These are phyloP conservation scores for Triglochin maritima DNA, from an alignment of 106 monocot species.

Conservation along the genomic window DNA sequence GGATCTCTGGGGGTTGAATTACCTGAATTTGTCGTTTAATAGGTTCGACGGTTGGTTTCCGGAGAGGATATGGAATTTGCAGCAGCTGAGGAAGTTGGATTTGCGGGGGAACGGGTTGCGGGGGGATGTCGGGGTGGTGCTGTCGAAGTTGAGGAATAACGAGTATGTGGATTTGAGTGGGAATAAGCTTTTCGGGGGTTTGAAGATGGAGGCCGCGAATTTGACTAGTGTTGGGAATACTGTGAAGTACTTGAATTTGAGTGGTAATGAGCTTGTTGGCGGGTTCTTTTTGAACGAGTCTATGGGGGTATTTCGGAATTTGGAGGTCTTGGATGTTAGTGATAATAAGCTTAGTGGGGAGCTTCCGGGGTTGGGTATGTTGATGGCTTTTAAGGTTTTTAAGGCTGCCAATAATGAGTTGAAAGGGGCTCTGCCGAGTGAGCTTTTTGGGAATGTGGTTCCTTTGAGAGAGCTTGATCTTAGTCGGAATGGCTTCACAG, in stretches of 20 bases:
- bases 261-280: constrained; percentile 46
- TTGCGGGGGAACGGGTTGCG: constrained; percentile 42
- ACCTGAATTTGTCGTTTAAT: constrained; percentile 68
- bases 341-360: constrained; percentile 41
- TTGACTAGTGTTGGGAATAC: constrained; percentile 42
- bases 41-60: constrained; percentile 47
- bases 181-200: constrained; percentile 45
- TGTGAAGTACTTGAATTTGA: constrained; percentile 51
- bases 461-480: constrained; percentile 63
- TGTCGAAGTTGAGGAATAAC: constrained; percentile 32
- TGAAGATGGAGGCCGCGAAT: constrained; percentile 24
- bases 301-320: constrained; percentile 42
- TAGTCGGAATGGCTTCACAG: constrained; percentile 69
- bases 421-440: constrained; percentile 41
- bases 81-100: constrained; percentile 68
- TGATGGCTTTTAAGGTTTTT: constrained; percentile 45
- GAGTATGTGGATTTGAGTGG: constrained; percentile 59
- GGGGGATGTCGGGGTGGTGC: constrained; percentile 40
- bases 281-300: constrained; percentile 40
- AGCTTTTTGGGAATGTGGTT: constrained; percentile 38
- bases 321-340: constrained; percentile 64
- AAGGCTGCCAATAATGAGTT: constrained; percentile 35
- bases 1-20: constrained; percentile 35
- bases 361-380: constrained; percentile 32
- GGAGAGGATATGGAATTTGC: constrained; percentile 38